Base-by-base conservation (phyloP, 108 stramenopile species). In the Stephanodiscus minutulus region DNA sequence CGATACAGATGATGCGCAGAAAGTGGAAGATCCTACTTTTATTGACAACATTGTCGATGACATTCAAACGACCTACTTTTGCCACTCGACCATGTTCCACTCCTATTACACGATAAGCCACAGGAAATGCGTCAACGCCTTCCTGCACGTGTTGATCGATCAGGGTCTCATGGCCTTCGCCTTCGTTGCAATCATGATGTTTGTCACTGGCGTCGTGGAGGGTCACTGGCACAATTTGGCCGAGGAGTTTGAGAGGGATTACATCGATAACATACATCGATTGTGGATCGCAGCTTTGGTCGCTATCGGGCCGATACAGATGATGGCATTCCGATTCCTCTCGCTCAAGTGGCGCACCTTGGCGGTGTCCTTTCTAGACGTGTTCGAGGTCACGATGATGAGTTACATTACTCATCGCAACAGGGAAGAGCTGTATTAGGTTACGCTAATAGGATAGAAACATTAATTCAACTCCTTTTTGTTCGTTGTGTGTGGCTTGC, bases 131-230 rank as follows among this genome's bases (percentile, higher is more conserved):
- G 28, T 67, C 18, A 65, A 65, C 21, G 74, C 66, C 37, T 31
- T 75, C 27, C 10, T 75, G 24, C 74, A 75, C 49, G 74, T 75
- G 12, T 59, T 61, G 8, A 61, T 75, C 35, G 74, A 75, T 53
- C 74, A 75, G 21, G 50, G 66, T 6, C 57, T 75, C 50, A 75
- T 75, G 74, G 74, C 74, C 1, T 67, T 75, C 36, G 29, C 35
- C 12, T 75, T 67, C 28, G 74, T 75, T 31, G 74, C 57, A 15
- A 47, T 55, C 1, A 49, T 75, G 49, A 75, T 75, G 74, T 53
- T 66, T 35, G 37, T 75, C n/a, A 75, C 74, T 3, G 46, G 62
- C 43, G 37, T 75, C 24, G 49, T 75, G 3, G 74, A 75, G 41
- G 74, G 74, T 28, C 74, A 75, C 37, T 63, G 57, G 17, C 20